These are phyloP conservation scores for Circinella minor DNA, from an alignment of 371 early-diverging fungal species.

Conservation along the genomic window DNA sequence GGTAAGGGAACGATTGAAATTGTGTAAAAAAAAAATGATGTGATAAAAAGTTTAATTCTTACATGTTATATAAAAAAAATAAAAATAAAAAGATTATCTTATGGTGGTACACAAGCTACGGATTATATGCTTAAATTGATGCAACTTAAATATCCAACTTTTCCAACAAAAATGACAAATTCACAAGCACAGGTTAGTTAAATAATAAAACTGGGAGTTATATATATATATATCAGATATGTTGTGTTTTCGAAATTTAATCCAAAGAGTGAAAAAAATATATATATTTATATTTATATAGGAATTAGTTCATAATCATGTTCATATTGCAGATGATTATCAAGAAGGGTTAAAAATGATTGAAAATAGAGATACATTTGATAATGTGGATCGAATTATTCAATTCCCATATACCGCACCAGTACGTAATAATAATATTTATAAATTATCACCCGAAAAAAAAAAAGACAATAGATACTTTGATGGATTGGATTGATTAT, in stretches of 20 bases:
- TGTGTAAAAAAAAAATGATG: not conserved
- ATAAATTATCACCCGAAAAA: too few relatives aligned
- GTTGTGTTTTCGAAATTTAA: too few relatives aligned
- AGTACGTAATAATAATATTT: constrained; percentile 25
- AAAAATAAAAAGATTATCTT: constrained; percentile 69
- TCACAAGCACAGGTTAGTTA: constrained; percentile 70
- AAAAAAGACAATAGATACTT: too few relatives aligned
- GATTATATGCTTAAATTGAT: constrained; percentile 85
- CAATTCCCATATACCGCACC: constrained; percentile 78
- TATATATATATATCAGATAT: too few relatives aligned
- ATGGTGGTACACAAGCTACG: constrained; percentile 75
- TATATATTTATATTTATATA: constrained; percentile 11
- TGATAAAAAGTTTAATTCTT: not conserved
- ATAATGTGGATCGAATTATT: constrained; percentile 63
- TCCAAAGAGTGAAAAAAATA: not conserved
- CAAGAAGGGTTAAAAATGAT: constrained; percentile 60
- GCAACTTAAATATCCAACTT: constrained; percentile 90
- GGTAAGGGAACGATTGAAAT: constrained; percentile 35
- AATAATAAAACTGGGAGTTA: too few relatives aligned
- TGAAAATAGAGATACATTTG: constrained; percentile 58
- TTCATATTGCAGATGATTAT: constrained; percentile 80
- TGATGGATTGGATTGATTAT: too few relatives aligned
- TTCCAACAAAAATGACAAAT: constrained; percentile 81
- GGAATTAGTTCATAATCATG: constrained; percentile 68
- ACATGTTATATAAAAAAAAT: not conserved